A percentile compares a stretch with the other conserved stretches of the same genome.
Evolutionary conservation across 805 yeast species (phyloP).

Genomic region (Monosporozyma aerobia): DNA sequence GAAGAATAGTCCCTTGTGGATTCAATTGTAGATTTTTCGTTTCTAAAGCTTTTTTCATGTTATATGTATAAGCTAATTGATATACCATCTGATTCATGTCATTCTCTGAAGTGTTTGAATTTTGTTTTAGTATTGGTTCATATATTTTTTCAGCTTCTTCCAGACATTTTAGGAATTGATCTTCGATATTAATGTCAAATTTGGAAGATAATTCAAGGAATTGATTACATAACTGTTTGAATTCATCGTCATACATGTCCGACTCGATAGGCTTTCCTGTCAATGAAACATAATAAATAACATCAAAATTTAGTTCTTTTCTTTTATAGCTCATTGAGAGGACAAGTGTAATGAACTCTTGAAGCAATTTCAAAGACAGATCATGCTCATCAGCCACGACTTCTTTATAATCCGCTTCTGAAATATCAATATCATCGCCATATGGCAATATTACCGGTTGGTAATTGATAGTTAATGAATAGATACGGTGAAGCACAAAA

Average conservation of each 20-base stretch:
- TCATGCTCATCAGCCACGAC: conserved; percentile 46
- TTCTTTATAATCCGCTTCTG: conserved; percentile 33
- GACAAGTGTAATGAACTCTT: conserved; percentile 47
- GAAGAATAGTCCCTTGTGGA: conserved; percentile 28
- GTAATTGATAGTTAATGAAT: conserved; percentile 50
- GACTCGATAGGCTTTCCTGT: neutral
- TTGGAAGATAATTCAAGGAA: conserved; percentile 43
- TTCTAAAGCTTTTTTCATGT: conserved; percentile 23
- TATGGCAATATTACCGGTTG: neutral
- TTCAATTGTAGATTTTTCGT: conserved; percentile 25
- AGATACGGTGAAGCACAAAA: conserved; percentile 50
- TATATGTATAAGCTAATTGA: conserved; percentile 32
- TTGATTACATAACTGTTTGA: conserved; percentile 25
- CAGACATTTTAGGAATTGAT: conserved; percentile 30
- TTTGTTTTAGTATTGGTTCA: conserved; percentile 16
- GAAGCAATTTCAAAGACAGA: conserved; percentile 54
- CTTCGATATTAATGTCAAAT: conserved; percentile 49
- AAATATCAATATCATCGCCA: conserved; percentile 9
- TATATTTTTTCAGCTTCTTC: conserved; percentile 37
- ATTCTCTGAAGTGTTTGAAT: conserved; percentile 21
- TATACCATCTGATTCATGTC: conserved; percentile 31
- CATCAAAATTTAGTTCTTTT: conserved; percentile 15
- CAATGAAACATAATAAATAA: conserved; percentile 18
- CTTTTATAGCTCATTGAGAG: conserved; percentile 34
- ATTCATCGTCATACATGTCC: neutral